phyloP scores from a whole-genome alignment of 73 alveolate genomes.

The Blepharisma stoltei region DNA sequence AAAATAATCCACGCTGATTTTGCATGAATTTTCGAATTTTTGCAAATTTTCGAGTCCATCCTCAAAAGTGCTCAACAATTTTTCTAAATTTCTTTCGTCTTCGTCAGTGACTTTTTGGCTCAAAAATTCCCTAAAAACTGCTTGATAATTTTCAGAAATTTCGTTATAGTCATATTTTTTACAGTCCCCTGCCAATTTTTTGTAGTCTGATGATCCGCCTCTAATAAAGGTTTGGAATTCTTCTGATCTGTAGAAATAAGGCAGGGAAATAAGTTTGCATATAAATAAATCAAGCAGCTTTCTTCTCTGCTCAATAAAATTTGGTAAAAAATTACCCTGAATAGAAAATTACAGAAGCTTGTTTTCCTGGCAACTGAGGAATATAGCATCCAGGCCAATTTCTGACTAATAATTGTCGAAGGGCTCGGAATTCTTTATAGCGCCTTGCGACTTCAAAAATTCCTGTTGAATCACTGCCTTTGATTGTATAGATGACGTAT shows the following conservation, averaged over 20 bases:
- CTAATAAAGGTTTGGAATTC: conserved; percentile 1
- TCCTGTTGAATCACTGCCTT: conserved; percentile 44
- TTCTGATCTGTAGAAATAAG: neutral
- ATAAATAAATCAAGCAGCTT: neutral
- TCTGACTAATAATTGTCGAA: conserved; percentile 66
- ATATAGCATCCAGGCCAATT: conserved; percentile 89
- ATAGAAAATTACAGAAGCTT: conserved; percentile 37
- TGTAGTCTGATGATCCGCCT: neutral
- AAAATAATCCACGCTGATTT: neutral
- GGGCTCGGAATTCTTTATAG: conserved; percentile 81
- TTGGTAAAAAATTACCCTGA: neutral
- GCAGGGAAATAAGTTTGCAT: neutral
- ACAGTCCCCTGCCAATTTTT: neutral
- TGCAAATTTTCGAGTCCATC: conserved; percentile 8
- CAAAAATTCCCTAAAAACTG: neutral
- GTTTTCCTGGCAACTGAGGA: conserved; percentile 90
- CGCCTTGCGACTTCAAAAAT: conserved; percentile 55
- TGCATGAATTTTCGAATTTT: neutral
- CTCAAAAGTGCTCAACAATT: neutral
- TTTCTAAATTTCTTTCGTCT: conserved; percentile 7
- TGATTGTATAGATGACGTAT: conserved; percentile 33
- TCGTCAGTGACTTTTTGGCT: neutral
- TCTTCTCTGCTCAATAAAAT: neutral
- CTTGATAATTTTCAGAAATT: neutral
- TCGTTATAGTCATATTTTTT: neutral